phyloP scores from a whole-genome alignment of 306 rosid species.

The Medicago truncatula region MtrunA17r5.0-ANR NC_053045.1:35219001-35219500 shows the following conservation, averaged over 20 bases:
- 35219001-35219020: too few relatives aligned
- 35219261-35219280: constrained; percentile 56
- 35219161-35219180: constrained; percentile 46
- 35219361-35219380: constrained; percentile 81
- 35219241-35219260: constrained; percentile 48
- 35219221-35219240: constrained; percentile 70
- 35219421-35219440: constrained; percentile 72
- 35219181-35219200: constrained; percentile 33
- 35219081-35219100: not conserved
- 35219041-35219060: not conserved
- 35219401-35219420: constrained; percentile 64
- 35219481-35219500: constrained; percentile 77
- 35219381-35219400: constrained; percentile 92
- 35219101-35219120: constrained; percentile 13
- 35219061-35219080: not conserved
- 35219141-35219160: constrained; percentile 37
- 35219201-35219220: constrained; percentile 41
- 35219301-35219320: constrained; percentile 75
- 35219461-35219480: constrained; percentile 62
- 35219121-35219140: not conserved
- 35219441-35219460: constrained; percentile 67
- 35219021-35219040: not conserved
- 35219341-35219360: constrained; percentile 74
- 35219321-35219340: constrained; percentile 72
- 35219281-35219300: constrained; percentile 79